Evolutionary conservation across 306 rosid genomes (phyloP).

Genomic region (Glycine tomentella): DNA sequence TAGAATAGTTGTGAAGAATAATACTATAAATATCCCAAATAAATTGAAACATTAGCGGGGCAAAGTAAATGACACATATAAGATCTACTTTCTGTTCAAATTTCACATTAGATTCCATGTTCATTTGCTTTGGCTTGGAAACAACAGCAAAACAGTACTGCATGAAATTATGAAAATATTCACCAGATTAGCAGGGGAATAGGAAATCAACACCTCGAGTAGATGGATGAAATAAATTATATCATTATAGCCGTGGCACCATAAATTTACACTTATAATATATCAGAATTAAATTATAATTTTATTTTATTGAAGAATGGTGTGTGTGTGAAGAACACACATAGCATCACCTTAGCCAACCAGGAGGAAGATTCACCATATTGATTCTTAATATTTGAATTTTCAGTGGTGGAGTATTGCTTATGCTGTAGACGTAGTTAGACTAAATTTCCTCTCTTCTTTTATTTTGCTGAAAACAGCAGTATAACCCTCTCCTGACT

Average conservation of each 20-base stretch:
- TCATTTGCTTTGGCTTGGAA: constrained; percentile 37
- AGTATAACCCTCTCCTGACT: constrained; percentile 48
- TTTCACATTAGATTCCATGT: background rate
- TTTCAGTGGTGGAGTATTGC: background rate
- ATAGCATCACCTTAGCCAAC: constrained; percentile 38
- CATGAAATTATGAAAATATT: constrained; percentile 13
- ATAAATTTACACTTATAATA: too few species aligned
- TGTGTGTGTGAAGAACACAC: too few species aligned
- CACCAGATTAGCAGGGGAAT: constrained; percentile 9
- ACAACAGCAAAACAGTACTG: constrained; percentile 55
- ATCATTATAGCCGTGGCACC: background rate
- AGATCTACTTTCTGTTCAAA: background rate
- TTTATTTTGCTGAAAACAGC: constrained; percentile 43
- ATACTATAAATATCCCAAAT: background rate
- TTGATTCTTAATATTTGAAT: constrained; percentile 41
- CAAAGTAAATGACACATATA: background rate
- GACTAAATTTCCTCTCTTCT: constrained; percentile 37
- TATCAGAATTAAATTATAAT: too few species aligned
- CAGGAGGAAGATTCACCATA: constrained; percentile 8
- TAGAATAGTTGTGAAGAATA: background rate
- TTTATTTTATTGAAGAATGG: too few species aligned
- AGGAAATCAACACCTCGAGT: constrained; percentile 1
- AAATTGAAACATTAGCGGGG: background rate
- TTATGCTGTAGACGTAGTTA: background rate
- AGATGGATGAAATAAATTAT: background rate